Evolutionary conservation across 1,139 yeast genomes (phyloP).

Genomic region (Diutina pseudorugosa): DNA sequence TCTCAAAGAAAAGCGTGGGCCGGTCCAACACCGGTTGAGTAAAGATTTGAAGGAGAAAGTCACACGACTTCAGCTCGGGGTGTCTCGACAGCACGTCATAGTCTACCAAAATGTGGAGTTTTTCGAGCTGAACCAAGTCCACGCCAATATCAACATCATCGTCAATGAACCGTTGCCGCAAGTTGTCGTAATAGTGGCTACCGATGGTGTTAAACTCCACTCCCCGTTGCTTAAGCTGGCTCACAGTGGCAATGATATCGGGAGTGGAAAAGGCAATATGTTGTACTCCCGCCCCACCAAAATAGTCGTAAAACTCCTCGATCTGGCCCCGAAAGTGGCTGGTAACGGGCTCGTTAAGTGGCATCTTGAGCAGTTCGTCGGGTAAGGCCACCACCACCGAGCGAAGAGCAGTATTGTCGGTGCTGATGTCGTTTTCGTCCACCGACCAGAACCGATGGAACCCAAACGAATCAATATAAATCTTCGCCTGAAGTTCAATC

Average conservation of each 20-base stretch:
- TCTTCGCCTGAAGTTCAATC: conserved; percentile 44
- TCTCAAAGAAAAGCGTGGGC: conserved; percentile 71
- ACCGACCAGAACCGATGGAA: conserved; percentile 78
- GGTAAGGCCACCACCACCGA: conserved; percentile 69
- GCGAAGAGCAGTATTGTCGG: conserved; percentile 55
- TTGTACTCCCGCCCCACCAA: conserved; percentile 76
- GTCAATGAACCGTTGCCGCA: conserved; percentile 28
- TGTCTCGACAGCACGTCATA: conserved; percentile 41
- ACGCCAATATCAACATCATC: conserved; percentile 34
- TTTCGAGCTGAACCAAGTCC: conserved; percentile 25
- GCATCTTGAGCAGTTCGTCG: conserved; percentile 60
- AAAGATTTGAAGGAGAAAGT: conserved; percentile 67
- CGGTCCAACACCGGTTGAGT: conserved; percentile 67
- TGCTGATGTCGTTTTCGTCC: conserved; percentile 61
- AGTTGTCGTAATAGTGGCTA: conserved; percentile 37
- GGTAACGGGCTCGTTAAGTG: conserved; percentile 72
- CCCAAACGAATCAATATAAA: conserved; percentile 53
- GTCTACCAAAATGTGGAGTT: conserved; percentile 53
- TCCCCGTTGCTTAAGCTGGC: conserved; percentile 42
- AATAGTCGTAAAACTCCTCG: conserved; percentile 66
- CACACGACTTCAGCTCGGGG: conserved; percentile 18
- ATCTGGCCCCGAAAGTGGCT: conserved; percentile 62
- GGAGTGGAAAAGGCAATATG: conserved; percentile 61
- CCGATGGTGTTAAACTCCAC: conserved; percentile 59
- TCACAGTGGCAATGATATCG: conserved; percentile 49